phyloP scores from a whole-genome alignment of 306 rosid species.

The Rosa rugosa region DNA sequence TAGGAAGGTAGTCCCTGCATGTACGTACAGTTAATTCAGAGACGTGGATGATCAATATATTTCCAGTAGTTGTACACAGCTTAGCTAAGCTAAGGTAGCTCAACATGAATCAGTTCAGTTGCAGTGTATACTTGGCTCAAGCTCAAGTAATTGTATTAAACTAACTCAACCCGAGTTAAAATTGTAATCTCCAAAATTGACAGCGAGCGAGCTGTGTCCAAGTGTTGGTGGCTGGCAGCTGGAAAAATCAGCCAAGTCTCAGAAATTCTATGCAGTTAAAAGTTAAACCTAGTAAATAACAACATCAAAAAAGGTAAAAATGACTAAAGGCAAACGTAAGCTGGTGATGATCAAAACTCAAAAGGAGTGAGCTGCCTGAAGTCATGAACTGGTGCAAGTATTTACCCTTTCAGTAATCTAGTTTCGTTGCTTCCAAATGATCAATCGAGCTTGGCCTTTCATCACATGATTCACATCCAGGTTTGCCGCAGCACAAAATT shows the following conservation, averaged over 20 bases:
- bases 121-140: too few relatives aligned
- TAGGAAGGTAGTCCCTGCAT: too few relatives aligned
- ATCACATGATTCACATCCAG: background rate
- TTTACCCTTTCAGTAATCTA: background rate
- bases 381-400: background rate
- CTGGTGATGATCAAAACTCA: background rate
- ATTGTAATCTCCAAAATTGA: too few relatives aligned
- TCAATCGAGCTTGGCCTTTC: background rate
- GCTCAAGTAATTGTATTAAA: too few relatives aligned
- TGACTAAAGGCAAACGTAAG: background rate
- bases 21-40: too few relatives aligned
- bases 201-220: too few relatives aligned
- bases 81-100: too few relatives aligned
- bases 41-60: too few relatives aligned
- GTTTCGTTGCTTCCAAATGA: background rate
- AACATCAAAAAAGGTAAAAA: background rate
- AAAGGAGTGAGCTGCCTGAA: background rate
- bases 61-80: too few relatives aligned
- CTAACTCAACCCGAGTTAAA: too few relatives aligned
- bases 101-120: too few relatives aligned
- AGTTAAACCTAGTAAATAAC: background rate
- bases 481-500: background rate
- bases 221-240: too few relatives aligned
- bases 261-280: background rate
- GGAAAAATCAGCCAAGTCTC: background rate